Evolutionary conservation across 768 basidiomycete species (phyloP), one percentile per base, ranked within the genome.

Genomic region (Suillus subalutaceus): DNA sequence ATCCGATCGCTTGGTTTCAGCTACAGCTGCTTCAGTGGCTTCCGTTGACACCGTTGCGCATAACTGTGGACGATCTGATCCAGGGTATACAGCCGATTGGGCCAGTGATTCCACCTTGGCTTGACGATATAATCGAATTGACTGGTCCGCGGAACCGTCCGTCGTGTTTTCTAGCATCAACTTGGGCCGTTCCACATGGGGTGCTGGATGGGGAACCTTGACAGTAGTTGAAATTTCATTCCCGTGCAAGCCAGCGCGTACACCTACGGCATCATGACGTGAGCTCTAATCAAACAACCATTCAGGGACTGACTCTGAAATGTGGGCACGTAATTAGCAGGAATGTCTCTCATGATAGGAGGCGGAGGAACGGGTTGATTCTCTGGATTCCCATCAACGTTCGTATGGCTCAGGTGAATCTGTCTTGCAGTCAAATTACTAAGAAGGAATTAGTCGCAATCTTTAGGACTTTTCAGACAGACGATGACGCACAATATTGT

Each of bases 401-500:
- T 63, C 10, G 35, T 20, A 16, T 65, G 23, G 4, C 60, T 26
- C 43, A 38, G 8, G 18, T 50, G 48, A 53, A 23, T 55, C 40
- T 65, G 41, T 35, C 60, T 48, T 37, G 48, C 62, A 10, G 37
- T 52, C 43, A 52, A 53, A 20, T 60, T 32, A 15, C 62, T 62
- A 61, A 23, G 37, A 32, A 55, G 30, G 6, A 41, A 20, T 50
- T 37, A 56, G 55, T n/a, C 13, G 12, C 50, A 50, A 40, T 16
- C 16, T 43, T 40, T 18, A 55, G 18, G 32, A 35, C 18, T 16
- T 7, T 15, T 52, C 7, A 50, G 30, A 32, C 20, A 32, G 20
- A 41, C 7, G n/a, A 63, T 4, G 3, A 41, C 2, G 35, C 68
- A 90, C 89, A 85, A 84, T 66, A 85, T 84, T 16, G 77, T 72